Base-by-base conservation (phyloP, 805 yeast species). In the Brettanomyces bruxellensis region DNA sequence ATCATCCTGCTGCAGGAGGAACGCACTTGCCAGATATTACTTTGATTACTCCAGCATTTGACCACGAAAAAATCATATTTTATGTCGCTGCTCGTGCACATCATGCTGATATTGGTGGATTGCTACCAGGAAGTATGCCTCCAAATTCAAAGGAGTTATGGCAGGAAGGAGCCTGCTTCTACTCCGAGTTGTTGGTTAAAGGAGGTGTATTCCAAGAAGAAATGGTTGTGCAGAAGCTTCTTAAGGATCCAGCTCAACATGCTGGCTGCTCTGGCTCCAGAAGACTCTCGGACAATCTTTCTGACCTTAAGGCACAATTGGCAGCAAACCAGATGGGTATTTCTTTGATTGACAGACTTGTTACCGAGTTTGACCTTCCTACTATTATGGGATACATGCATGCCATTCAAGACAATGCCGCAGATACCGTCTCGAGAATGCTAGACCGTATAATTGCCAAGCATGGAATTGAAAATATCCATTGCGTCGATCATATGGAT, bases 11-110 rank as follows among this genome's bases (percentile, higher is more conserved):
- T 22, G 78, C 78, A 44, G 91, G 91, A n/a, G 95, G 95, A 3
- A 83, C 93, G 0, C 95, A 86, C 65, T 68, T 86, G 48, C 95
- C 95, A 0, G 95, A 86, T 66, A 88, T 90, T 52, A 90, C 97
- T 0, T 95, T 90, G 11, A 81, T 91, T 40, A 86, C 96, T 0
- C 98, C 98, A 0, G 89, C 90, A 1, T 84, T 87, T 58, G 70
- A 77, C n/a, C 70, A 71, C 39, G 75, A 70, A 5, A 62, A 69
- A 45, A 73, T 87, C 34, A 76, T 88, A 25, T 90, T 90, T 61
- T 90, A 87, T 71, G 89, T 87, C 12, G 98, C 97, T 0, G 83
- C 95, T 0, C 73, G 98, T 52, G 97, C 96, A 2, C 98, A 90
- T 65, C 98, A 91, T 66, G 90, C 96, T 5, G 98, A 90, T 64